These are phyloP conservation scores for Dichotomocladium elegans DNA, from an alignment of 371 early-diverging fungal species.

Conservation along the genomic window DNA sequence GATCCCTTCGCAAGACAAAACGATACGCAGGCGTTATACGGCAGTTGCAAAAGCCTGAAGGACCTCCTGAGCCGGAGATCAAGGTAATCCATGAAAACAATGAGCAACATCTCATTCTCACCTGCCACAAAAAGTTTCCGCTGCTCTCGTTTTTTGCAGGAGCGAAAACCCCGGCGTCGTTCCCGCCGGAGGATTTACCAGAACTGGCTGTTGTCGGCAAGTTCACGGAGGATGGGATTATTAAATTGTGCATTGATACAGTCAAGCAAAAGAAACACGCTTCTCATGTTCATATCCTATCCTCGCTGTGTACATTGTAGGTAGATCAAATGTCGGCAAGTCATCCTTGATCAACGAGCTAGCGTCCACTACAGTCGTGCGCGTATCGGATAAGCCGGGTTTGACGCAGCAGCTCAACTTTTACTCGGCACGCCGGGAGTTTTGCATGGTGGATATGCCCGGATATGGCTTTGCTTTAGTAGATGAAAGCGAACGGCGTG, in stretches of 20 bases:
- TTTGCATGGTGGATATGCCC: constrained; percentile 82
- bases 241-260: no score
- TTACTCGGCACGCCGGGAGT: constrained; percentile 58
- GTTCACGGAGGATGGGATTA: not conserved
- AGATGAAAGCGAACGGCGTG: constrained; percentile 54
- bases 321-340: constrained; percentile 79
- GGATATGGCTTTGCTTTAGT: constrained; percentile 87
- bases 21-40: constrained; percentile 18
- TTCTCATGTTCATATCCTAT: constrained; percentile 1
- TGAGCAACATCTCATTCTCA: not conserved
- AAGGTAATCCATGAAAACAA: constrained; percentile 10
- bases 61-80: constrained; percentile 28
- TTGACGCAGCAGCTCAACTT: constrained; percentile 81
- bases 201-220: constrained; percentile 69
- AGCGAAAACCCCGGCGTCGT: constrained; percentile 56
- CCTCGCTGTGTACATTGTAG: no score
- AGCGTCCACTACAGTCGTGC: constrained; percentile 57
- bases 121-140: constrained; percentile 40
- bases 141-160: constrained; percentile 66
- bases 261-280: not conserved
- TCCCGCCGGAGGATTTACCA: constrained; percentile 55
- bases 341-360: constrained; percentile 70
- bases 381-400: constrained; percentile 74
- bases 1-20: constrained; percentile 32
- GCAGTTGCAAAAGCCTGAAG: constrained; percentile 3